Percentiles rank a stretch among this genome's conserved stretches.
Conservation (phyloP, 163 green algal species). For the Trebouxia gelatinosa region DNA sequence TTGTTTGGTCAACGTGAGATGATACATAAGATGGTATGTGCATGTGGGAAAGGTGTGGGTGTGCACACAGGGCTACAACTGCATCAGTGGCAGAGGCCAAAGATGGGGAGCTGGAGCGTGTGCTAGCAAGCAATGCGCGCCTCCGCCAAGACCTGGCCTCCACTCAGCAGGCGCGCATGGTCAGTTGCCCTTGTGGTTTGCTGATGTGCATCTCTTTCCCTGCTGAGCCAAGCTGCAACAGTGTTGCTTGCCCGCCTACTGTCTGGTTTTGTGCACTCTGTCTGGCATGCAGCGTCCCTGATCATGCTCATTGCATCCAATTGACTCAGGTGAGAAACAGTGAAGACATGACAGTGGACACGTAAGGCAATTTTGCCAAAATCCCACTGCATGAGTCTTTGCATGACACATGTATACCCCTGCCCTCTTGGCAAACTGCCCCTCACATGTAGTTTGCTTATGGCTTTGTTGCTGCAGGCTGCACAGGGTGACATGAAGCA, state of each 20-base stretch:
- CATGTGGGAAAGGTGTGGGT: too few relatives aligned
- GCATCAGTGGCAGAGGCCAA: slow-evolving; percentile 31
- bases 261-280: neutral
- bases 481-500: neutral
- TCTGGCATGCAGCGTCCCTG: neutral
- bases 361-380: neutral
- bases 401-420: neutral
- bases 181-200: neutral
- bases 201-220: neutral
- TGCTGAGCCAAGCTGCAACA: neutral
- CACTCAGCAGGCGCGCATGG: slow-evolving; percentile 1
- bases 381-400: neutral
- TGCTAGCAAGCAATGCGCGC: slow-evolving; percentile 31
- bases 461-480: neutral
- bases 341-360: neutral
- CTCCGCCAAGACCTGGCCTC: slow-evolving; percentile 29
- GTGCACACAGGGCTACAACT: slow-evolving; percentile 1
- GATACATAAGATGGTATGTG: too few relatives aligned
- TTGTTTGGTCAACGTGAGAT: too few relatives aligned
- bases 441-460: too few relatives aligned
- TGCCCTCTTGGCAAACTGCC: neutral
- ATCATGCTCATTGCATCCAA: neutral
- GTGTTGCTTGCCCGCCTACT: neutral
- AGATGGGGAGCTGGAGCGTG: slow-evolving; percentile 33
- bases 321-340: neutral